phyloP scores from a whole-genome alignment of 1,284 basidiomycete genomes.

The Ustilago tritici region DNA sequence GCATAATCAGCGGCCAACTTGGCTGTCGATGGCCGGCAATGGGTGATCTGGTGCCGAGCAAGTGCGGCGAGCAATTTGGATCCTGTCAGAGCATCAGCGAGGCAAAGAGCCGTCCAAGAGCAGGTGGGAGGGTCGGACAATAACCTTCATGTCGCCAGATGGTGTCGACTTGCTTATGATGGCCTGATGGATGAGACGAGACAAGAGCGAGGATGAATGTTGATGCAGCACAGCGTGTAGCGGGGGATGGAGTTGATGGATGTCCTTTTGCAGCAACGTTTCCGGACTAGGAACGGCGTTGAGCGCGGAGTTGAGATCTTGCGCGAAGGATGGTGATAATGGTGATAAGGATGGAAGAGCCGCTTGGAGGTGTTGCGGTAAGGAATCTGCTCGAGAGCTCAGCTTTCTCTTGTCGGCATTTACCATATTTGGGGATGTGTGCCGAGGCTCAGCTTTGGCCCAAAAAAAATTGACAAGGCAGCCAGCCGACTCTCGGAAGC shows the following conservation, averaged over 20 bases:
- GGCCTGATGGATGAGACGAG: neutral
- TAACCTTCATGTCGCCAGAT: constrained; percentile 24
- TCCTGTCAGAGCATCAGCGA: constrained; percentile 21
- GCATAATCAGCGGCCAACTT: constrained; percentile 15
- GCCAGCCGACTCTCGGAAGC: neutral
- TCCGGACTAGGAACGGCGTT: neutral
- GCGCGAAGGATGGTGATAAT: neutral
- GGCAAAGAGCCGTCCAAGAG: constrained; percentile 5
- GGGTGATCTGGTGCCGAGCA: neutral
- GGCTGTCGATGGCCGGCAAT: neutral
- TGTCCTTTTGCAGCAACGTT: no score
- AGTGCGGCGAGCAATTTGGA: neutral
- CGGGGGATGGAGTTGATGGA: neutral
- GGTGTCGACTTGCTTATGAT: neutral
- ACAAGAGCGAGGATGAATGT: neutral
- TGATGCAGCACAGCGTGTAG: neutral
- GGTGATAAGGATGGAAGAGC: neutral
- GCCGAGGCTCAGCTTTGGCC: neutral
- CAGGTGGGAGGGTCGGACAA: neutral
- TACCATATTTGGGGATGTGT: constrained; percentile 3
- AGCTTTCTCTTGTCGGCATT: neutral
- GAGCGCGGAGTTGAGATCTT: neutral
- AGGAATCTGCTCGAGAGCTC: neutral
- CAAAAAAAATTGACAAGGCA: neutral
- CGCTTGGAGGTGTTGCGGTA: neutral